These are phyloP conservation scores for Cladobotryum protrusum DNA, from an alignment of 2,329 filamentous ascomycete genomes.

Conservation along the genomic window DNA sequence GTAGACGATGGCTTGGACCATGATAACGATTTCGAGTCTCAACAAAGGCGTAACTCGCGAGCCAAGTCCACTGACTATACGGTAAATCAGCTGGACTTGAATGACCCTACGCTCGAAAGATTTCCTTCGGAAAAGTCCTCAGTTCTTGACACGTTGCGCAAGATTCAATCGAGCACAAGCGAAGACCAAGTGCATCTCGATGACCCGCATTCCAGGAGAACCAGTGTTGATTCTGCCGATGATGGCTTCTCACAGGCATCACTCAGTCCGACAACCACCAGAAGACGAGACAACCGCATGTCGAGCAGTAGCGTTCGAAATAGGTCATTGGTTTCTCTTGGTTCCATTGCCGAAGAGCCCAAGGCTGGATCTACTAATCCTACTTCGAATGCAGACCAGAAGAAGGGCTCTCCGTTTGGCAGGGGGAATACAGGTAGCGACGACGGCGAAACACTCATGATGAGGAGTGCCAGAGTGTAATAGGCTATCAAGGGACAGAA, in stretches of 20 bases:
- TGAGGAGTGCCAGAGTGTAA: slow-evolving; percentile 15
- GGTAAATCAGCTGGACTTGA: slow-evolving; percentile 27
- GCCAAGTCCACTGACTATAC: slow-evolving; percentile 14
- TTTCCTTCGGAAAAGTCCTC: slow-evolving; percentile 41
- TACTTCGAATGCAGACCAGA: slow-evolving; percentile 1
- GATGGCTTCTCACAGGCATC: slow-evolving; percentile 31
- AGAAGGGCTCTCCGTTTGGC: slow-evolving; percentile 14
- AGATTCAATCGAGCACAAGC: slow-evolving; percentile 38
- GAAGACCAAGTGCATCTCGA: slow-evolving; percentile 34
- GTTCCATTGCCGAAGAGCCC: slow-evolving; percentile 41
- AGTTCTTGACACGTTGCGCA: slow-evolving; percentile 40
- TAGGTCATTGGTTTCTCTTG: slow-evolving; percentile 36
- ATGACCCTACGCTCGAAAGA: slow-evolving; percentile 43
- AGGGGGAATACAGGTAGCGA: slow-evolving; percentile 25
- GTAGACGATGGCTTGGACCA: slow-evolving; percentile 27
- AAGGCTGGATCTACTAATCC: slow-evolving; percentile 16
- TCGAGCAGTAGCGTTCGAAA: slow-evolving; percentile 31
- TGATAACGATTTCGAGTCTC: slow-evolving; percentile 15
- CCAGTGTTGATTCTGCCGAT: slow-evolving; percentile 32
- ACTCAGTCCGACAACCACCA: slow-evolving; percentile 27
- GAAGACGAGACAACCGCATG: slow-evolving; percentile 26
- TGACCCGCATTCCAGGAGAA: slow-evolving; percentile 29
- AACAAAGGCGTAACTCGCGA: slow-evolving; percentile 3
- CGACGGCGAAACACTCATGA: slow-evolving; percentile 37
- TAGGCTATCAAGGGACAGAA: neutral